Base-by-base conservation (phyloP, 1,284 basidiomycete species). In the Ustilago shanxiensis region DNA sequence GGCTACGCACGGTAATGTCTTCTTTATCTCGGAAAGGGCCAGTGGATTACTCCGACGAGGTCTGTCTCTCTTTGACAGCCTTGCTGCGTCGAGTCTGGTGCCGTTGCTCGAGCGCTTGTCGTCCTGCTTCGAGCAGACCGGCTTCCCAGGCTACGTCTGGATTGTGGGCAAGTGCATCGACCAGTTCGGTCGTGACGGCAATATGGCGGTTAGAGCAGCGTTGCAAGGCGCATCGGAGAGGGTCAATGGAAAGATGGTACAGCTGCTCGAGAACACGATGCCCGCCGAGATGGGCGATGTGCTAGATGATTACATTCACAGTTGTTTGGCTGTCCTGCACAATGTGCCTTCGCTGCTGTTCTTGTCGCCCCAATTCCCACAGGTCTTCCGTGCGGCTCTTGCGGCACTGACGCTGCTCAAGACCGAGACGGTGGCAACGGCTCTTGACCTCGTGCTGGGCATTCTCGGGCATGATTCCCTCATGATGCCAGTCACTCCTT, bases 281-380 rank as follows among this genome's bases (percentile, higher is more conserved):
- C 68, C 75, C 2, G 58, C 66, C 39, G 70, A 81, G 37, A 53
- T 78, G 61, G 66, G 67, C 50, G 80, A 82, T 56, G 97, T 98
- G 37, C 88, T 99, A 81, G 97, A 99, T 86, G 97, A 99, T 86
- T 99, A 96, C 81, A 86, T 95, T 60, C 94, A 95, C 80, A 90
- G 95, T 85, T 88, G 95, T 37, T 86, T 92, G 65, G 91, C 92
- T 72, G 88, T 95, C 82, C 86, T 92, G 49, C 89, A 91, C 58
- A 88, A 89, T 73, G 88, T 90, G 1, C 94, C 95, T 1, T 90
- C 93, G 66, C 88, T 93, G 41, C 90, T 95, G 74, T 61, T 82
- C 66, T 66, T 97, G 83, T 79, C 82, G 22, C 81, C 83, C 0
- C 62, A 80, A 37, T 79, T 84, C 60, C 90, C 92, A 7, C 78